These are phyloP conservation scores for Carex pumila DNA, from an alignment of 176 grass and related monocot species.

Conservation along the genomic window DNA sequence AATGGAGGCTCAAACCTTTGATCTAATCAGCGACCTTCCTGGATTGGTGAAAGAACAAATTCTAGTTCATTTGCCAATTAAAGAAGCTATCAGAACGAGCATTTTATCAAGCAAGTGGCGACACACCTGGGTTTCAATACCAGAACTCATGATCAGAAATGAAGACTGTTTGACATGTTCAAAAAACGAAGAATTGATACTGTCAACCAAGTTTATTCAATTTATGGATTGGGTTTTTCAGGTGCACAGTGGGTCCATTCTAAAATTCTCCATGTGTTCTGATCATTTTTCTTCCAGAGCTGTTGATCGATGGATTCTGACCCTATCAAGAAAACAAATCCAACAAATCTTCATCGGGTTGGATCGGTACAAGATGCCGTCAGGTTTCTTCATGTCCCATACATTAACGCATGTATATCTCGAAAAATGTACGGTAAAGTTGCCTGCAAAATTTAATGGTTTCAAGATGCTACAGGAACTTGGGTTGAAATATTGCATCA, in stretches of 20 bases:
- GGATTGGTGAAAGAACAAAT: conserved; percentile 11
- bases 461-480: conserved; percentile 18
- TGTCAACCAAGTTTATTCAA: conserved; percentile 13
- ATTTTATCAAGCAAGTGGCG: conserved; percentile 19
- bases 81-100: conserved; percentile 13
- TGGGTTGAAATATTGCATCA: conserved; percentile 19
- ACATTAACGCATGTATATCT: conserved; percentile 19
- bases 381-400: conserved; percentile 13
- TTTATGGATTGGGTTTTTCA: conserved; percentile 13
- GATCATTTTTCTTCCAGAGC: conserved; percentile 12
- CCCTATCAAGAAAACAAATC: conserved; percentile 15
- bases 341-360: conserved; percentile 17
- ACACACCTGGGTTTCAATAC: conserved; percentile 18
- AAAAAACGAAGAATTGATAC: conserved; percentile 10
- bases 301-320: conserved; percentile 12
- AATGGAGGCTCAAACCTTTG: conserved; percentile 3
- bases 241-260: conserved; percentile 4
- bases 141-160: conserved; percentile 4
- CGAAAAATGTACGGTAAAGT: conserved; percentile 11
- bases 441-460: conserved; percentile 18
- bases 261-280: conserved; percentile 14
- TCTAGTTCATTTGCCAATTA: conserved; percentile 16
- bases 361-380: conserved; percentile 17
- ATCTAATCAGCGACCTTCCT: conserved; percentile 20
- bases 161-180: conserved; percentile 13